Conservation (phyloP, 805 yeast genomes). For the Maudiozyma bulderi region DNA sequence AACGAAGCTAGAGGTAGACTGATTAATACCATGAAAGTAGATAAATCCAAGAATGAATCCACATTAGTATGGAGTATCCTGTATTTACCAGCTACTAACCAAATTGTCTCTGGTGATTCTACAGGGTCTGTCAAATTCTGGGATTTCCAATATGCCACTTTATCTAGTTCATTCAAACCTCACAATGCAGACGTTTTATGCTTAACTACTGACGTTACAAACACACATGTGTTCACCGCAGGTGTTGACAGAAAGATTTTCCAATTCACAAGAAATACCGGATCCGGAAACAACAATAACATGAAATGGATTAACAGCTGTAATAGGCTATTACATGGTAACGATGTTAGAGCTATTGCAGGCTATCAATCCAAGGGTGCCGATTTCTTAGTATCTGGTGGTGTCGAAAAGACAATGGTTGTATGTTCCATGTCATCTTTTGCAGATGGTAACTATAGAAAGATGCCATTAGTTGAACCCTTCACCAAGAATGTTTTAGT, state of each 20-base stretch:
- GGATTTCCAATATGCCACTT: constrained; percentile 71
- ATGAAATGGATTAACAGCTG: constrained; percentile 66
- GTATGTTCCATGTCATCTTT: constrained; percentile 58
- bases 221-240: constrained; percentile 66
- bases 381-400: constrained; percentile 69
- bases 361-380: constrained; percentile 59
- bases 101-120: constrained; percentile 91
- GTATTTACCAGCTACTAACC: constrained; percentile 52
- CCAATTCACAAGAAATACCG: constrained; percentile 38
- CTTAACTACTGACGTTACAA: constrained; percentile 48
- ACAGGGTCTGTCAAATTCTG: constrained; percentile 90
- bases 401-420: constrained; percentile 63
- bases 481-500: constrained; percentile 43
- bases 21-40: constrained; percentile 83
- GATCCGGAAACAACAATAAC: constrained; percentile 14
- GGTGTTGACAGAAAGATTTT: constrained; percentile 91
- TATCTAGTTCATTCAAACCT: constrained; percentile 68
- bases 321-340: constrained; percentile 74
- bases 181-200: constrained; percentile 90
- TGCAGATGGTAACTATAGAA: constrained; percentile 58
- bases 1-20: constrained; percentile 47
- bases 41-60: constrained; percentile 73
- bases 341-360: constrained; percentile 72
- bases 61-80: constrained; percentile 85
- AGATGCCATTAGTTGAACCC: constrained; percentile 53